Evolutionary conservation across 176 grass and related monocot species (phyloP).

Genomic region (Eleusine coracana): DNA sequence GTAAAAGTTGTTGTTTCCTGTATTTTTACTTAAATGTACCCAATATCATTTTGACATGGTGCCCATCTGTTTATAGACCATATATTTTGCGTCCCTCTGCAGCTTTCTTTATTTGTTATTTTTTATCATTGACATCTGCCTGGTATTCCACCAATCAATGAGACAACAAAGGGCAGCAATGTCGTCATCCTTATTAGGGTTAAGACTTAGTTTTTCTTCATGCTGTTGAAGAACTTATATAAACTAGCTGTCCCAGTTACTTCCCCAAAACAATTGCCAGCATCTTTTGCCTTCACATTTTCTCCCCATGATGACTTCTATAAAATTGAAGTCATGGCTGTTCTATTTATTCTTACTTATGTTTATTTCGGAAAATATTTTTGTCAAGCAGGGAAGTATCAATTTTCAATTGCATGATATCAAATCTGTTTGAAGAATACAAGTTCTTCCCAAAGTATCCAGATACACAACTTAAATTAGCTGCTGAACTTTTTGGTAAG

Average conservation of each 20-base stretch:
- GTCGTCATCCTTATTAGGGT: background rate
- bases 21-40: conserved; percentile 16
- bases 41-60: background rate
- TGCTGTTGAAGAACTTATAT: background rate
- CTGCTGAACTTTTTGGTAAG: conserved; percentile 88
- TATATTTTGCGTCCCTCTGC: background rate
- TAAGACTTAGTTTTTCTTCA: background rate
- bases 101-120: background rate
- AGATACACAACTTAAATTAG: conserved; percentile 83
- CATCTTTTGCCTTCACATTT: conserved; percentile 19
- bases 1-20: background rate
- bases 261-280: background rate
- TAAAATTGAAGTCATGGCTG: conserved; percentile 11
- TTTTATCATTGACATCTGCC: conserved; percentile 28
- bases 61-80: background rate
- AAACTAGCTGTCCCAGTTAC: conserved; percentile 12
- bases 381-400: conserved; percentile 64
- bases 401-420: conserved; percentile 85
- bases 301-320: conserved; percentile 13
- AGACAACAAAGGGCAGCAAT: conserved; percentile 1
- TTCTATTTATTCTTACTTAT: conserved; percentile 36
- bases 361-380: conserved; percentile 24
- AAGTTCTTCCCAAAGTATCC: conserved; percentile 99
- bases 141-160: background rate
- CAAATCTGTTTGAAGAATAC: conserved; percentile 94